A percentile compares a stretch with the other conserved stretches of the same genome.
phyloP scores from a whole-genome alignment of 345 rosid species.

The Cardamine resedifolia region DNA sequence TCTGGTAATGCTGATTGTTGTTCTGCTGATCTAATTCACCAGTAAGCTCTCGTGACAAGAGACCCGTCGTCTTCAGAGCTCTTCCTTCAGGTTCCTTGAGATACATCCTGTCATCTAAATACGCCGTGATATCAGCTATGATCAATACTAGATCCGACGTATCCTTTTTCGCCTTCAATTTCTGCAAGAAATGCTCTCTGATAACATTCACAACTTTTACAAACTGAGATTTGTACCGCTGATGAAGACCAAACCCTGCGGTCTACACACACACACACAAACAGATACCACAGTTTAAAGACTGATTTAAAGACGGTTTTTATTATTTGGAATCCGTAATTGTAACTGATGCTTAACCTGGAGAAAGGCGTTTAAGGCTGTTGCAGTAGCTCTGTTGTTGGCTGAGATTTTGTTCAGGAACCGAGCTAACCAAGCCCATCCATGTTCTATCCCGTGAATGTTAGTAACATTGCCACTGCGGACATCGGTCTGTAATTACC shows the following conservation, averaged over 20 bases:
- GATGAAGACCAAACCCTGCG: slow-evolving; percentile 75
- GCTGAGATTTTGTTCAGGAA: slow-evolving; percentile 65
- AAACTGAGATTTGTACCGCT: slow-evolving; percentile 68
- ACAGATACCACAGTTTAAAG: background rate
- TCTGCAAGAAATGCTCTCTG: slow-evolving; percentile 54
- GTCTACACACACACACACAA: slow-evolving; percentile 41
- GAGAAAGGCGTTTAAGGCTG: slow-evolving; percentile 66
- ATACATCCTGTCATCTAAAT: slow-evolving; percentile 61
- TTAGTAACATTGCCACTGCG: slow-evolving; percentile 47
- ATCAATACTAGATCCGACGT: slow-evolving; percentile 43
- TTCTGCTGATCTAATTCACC: slow-evolving; percentile 37
- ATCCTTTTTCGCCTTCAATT: slow-evolving; percentile 51
- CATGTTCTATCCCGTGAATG: slow-evolving; percentile 66
- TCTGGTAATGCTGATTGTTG: slow-evolving; percentile 30
- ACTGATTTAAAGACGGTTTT: background rate
- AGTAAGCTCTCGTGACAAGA: slow-evolving; percentile 47
- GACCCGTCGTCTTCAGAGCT: slow-evolving; percentile 38
- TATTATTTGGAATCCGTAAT: background rate
- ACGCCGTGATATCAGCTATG: slow-evolving; percentile 49
- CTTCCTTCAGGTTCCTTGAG: slow-evolving; percentile 71
- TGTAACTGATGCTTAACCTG: slow-evolving; percentile 13
- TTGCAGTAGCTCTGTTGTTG: slow-evolving; percentile 60
- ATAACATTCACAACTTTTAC: slow-evolving; percentile 56
- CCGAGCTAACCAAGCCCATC: slow-evolving; percentile 88
- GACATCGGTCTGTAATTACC: slow-evolving; percentile 60